Evolutionary conservation across 2,329 filamentous ascomycete genomes (phyloP), one percentile per base, ranked within the genome.

Genomic region (Rhynchosporium graminicola): DNA sequence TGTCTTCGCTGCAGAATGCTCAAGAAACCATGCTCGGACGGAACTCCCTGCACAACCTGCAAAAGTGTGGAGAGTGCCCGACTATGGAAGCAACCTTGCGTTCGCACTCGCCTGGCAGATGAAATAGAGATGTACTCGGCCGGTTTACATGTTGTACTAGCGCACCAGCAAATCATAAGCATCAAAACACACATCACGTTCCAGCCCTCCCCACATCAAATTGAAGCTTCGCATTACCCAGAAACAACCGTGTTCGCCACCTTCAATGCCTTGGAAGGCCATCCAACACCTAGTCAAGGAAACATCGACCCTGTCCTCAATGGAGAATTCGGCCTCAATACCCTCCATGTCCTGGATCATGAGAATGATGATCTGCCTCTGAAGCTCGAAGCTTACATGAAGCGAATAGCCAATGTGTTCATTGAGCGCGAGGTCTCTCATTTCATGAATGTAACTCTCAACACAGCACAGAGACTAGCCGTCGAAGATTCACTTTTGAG

Each of bases 1-100:
- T 89, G 86, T 68, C 87, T 88, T 58, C 79, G 86, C 50, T 89
- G 86, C 69, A 80, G 85, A 43, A 87, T 88, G 65, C 74, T 89
- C 42, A 81, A 86, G 62, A 89, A 89, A 75, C 86, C 84, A 1
- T 89, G 86, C 69, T 86, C 84, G n/a, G 82, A 80, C 63, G 86
- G 84, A 38, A 83, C 80, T 6, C 85, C 86, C 0, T 89, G 86
- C 67, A 81, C 83, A 59, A 85, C 85, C 1, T 89, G 86, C 65
- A 80, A 81, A 64, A 87, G 85, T 69, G 85, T 89, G 0, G 75
- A 88, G 45, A 81, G 82, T 3, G 85, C 86, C 0, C 80, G 86
- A 8, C 80, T 88, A n/a, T 89, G 86, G 86, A 83, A 81, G 63
- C 82, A 82, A 2, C 83, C 84, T 9, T 89, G 86, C 69, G 82